Evolutionary conservation across 2,329 filamentous ascomycete genomes (phyloP).

Genomic region (Zalaria obscura): DNA sequence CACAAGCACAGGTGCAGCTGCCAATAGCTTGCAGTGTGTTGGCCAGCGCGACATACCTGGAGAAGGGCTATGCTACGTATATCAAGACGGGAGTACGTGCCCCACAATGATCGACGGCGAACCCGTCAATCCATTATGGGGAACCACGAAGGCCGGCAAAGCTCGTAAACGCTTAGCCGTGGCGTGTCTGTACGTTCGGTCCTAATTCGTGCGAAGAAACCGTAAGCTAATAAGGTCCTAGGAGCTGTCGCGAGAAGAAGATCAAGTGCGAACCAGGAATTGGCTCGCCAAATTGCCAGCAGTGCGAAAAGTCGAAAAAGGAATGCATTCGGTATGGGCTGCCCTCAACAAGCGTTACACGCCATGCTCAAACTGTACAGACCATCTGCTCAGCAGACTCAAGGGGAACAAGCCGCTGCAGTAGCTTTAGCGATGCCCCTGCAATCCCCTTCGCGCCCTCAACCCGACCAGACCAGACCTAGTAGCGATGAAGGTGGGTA

Average conservation of each 20-base stretch:
- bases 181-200: constrained; percentile 48
- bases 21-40: constrained; percentile 3
- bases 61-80: constrained; percentile 8
- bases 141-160: constrained; percentile 86
- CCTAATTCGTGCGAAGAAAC: no score
- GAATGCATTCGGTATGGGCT: constrained; percentile 59
- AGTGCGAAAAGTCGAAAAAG: constrained; percentile 83
- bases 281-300: constrained; percentile 56
- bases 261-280: constrained; percentile 90
- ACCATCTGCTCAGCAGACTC: constrained; percentile 12
- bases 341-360: neutral
- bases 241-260: constrained; percentile 86
- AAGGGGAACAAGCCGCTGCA: constrained; percentile 8
- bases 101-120: constrained; percentile 8
- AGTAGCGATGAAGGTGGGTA: neutral
- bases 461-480: neutral
- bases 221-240: neutral
- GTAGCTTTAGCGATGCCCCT: constrained; percentile 1
- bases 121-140: constrained; percentile 65
- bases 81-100: constrained; percentile 7
- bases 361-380: constrained; percentile 10
- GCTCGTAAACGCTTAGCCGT: constrained; percentile 82
- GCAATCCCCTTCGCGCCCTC: neutral
- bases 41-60: constrained; percentile 6
- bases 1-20: neutral